Evolutionary conservation across 1,284 basidiomycete genomes (phyloP), one percentile per base, ranked within the genome.

Genomic region (Ustilago nuda): DNA sequence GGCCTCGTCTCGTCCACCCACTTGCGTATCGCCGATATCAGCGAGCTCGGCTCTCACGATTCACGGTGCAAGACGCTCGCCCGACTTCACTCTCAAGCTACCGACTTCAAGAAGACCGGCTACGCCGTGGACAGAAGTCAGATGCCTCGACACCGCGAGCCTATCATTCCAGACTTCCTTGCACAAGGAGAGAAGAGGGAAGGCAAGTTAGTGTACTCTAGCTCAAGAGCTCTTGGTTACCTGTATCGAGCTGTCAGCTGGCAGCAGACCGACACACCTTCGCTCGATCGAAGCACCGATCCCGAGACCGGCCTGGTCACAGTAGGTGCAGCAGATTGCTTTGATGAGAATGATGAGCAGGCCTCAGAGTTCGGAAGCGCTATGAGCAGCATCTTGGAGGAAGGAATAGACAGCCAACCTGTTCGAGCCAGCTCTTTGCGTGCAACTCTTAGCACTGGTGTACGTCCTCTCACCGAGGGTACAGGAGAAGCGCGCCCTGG

Each of bases 1-100:
- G 83, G 51, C 89, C 91, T n/a, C 88, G 90, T 81, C 3, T 72
- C 76, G 2, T 54, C 72, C 2, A 88, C 91, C 51, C 90, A 93
- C 75, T 87, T 94, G 13, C 88, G 90, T 50, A 90, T 92, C 37
- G 90, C 92, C 0, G 93, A 94, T 80, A 89, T 90, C 73, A 90
- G 89, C 51, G 70, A 75, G 0, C 30, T 87, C 27, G 89, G 89
- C 8, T 90, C 92, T 33, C 86, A 89, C 19, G 89, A 93, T 79
- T 75, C 82, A 0, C 88, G 89, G 35, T 94, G 93, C 81, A 76
- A 91, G 9, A 86, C 66, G 56, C 87, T 94, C 17, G 90, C 92
- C 0, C 86, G 88, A 50, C 85, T 92, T n/a, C 92, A 92, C 82
- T 89, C 86, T 81, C 84, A 88, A 90, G 92, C 77, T 9, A 92